Percentiles rank a stretch among this genome's conserved stretches.
phyloP scores from a whole-genome alignment of 2,329 filamentous ascomycete species.

The Geosmithia morbida region DNA sequence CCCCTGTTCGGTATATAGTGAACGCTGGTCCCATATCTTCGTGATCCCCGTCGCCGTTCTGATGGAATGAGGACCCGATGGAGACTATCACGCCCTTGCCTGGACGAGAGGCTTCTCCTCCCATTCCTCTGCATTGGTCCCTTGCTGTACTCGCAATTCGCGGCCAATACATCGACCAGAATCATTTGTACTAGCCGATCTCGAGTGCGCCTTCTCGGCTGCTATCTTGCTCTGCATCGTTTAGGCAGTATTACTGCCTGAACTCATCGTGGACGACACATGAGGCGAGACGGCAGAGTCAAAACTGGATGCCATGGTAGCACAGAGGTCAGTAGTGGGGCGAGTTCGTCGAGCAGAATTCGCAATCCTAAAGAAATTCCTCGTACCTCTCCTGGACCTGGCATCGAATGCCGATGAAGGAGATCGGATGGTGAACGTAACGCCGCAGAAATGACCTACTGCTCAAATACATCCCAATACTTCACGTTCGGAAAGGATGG shows the following conservation, averaged over 20 bases:
- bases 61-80: background rate
- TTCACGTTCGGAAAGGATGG: no score
- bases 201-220: constrained; percentile 17
- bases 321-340: background rate
- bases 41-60: no score
- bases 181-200: constrained; percentile 16
- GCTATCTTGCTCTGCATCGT: constrained; percentile 16
- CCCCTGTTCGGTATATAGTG: no score
- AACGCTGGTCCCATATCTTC: no score
- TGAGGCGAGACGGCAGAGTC: background rate
- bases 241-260: background rate
- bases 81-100: no score
- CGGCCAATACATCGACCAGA: constrained; percentile 4
- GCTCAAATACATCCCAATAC: no score
- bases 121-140: background rate
- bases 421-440: no score
- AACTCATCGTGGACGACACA: background rate
- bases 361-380: background rate
- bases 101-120: no score
- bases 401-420: background rate
- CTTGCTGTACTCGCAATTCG: background rate
- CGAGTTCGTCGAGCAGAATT: background rate
- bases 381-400: background rate
- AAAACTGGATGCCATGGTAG: background rate
- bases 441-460: no score